Evolutionary conservation across 306 rosid species (phyloP), one percentile per base, ranked within the genome.

Genomic region (Calophaca sinica): DNA sequence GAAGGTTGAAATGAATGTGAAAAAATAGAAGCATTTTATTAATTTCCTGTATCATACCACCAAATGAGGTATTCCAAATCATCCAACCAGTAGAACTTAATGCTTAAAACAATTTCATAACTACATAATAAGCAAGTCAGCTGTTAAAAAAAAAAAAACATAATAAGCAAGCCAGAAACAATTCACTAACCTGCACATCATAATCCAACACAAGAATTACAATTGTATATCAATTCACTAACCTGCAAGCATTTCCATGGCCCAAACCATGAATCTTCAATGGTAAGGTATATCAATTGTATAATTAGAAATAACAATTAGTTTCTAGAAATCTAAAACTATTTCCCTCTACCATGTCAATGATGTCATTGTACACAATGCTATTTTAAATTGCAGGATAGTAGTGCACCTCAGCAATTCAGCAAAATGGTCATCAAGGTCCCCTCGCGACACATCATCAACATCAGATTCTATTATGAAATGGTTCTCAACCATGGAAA

Each of bases 241-340:
- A 88, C 98, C 96, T 93, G 89, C 71, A 93, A 12, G 78, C 70
- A 83, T 82, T 83, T 90, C 96, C 93, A 90, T 13, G 90, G 81
- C 78, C 98, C 96, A 74, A 90, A 79, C 98, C 96, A 87, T 42
- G 83, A 82, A 76, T 89, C 91, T 73, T 93, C 96, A 62, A 90
- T 93, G 78, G 61, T 44, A 74, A 74, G 46, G 57, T 63, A 81
- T 41, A 66, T 32, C 31, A 76, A 62, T 42, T 55, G 12, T 31
- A 39, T 11, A 51, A 46, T 51, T 2, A 41, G 14, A 79, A 66
- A 59, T 14, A 33, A 70, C 20, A 70, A 75, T 32, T 50, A 49
- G 20, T 54, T 36, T 81, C 46, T 12, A 13, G 50, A 76, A 75
- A 45, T 28, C 9, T 12, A 69, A 62, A 61, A 76, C 44, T 32